Evolutionary conservation across 1,284 basidiomycete genomes (phyloP).

Genomic region (Golubevia sp.): DNA sequence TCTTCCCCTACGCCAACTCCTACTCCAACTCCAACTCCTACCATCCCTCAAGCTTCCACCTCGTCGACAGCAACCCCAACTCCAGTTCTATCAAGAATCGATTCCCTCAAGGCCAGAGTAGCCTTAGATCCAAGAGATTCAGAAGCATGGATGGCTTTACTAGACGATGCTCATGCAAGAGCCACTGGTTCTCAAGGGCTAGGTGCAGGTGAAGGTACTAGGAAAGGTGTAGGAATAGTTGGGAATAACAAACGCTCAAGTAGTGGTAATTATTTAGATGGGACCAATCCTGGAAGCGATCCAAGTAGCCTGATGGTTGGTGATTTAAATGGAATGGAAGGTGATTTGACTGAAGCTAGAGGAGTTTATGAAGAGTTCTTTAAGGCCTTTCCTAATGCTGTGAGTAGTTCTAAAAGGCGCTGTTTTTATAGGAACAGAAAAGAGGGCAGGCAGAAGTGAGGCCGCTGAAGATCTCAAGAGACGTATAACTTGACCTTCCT

Average conservation of each 20-base stretch:
- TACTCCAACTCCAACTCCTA: not conserved
- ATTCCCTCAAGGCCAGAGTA: constrained; percentile 12
- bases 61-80: not conserved
- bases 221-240: not conserved
- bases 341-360: constrained; percentile 37
- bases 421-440: too few species aligned
- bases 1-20: too few species aligned
- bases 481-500: too few species aligned
- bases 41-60: not conserved
- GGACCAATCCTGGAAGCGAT: not conserved
- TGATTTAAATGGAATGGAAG: not conserved
- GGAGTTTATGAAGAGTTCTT: constrained; percentile 53
- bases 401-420: constrained; percentile 2
- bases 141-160: constrained; percentile 50
- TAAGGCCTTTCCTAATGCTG: constrained; percentile 46
- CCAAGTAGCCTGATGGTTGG: not conserved
- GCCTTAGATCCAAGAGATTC: constrained; percentile 36
- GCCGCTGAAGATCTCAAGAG: too few species aligned
- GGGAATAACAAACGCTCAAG: not conserved
- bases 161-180: constrained; percentile 32
- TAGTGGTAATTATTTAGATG: not conserved
- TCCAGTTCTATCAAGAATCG: not conserved
- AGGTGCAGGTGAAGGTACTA: not conserved
- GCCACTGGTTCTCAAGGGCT: not conserved
- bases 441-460: too few species aligned